Percentiles rank a stretch among this genome's conserved stretches.
Evolutionary conservation across 2,329 filamentous ascomycete species (phyloP).

Genomic region (Sclerotinia spermophila): DNA sequence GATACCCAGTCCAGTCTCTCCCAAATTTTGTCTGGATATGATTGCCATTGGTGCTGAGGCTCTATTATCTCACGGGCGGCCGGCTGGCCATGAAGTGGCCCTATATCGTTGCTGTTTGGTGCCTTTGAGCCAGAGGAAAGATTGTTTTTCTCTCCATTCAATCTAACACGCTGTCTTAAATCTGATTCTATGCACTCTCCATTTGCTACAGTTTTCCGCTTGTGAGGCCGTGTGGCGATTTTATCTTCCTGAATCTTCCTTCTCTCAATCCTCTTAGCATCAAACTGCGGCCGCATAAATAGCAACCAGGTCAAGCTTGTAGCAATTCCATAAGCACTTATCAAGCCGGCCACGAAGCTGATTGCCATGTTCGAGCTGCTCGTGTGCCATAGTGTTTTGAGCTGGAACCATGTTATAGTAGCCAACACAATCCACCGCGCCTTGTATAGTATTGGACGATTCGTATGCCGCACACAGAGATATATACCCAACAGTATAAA

Average conservation of each 20-base stretch:
- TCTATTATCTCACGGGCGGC: conserved; percentile 3
- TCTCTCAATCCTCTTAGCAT: conserved; percentile 46
- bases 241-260: conserved; percentile 29
- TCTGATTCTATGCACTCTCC: background rate
- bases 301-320: conserved; percentile 49
- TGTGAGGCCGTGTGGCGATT: background rate
- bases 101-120: background rate
- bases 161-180: conserved; percentile 13
- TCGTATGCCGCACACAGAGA: conserved; percentile 52
- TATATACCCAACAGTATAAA: conserved; percentile 50
- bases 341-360: conserved; percentile 50
- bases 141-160: conserved; percentile 21
- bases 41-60: conserved; percentile 57
- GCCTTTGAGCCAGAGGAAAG: background rate
- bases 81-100: background rate
- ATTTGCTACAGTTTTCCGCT: background rate
- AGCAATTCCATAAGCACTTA: conserved; percentile 50
- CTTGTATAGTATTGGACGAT: conserved; percentile 48
- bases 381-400: conserved; percentile 41
- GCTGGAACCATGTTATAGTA: conserved; percentile 44
- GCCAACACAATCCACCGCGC: conserved; percentile 50
- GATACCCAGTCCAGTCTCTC: conserved; percentile 53
- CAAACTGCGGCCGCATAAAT: conserved; percentile 54
- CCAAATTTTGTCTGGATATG: conserved; percentile 50
- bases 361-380: conserved; percentile 51